Percentiles rank a stretch among this genome's conserved stretches.
phyloP scores from a whole-genome alignment of 495 filamentous ascomycete species.

The Amorphotheca resinae region DNA sequence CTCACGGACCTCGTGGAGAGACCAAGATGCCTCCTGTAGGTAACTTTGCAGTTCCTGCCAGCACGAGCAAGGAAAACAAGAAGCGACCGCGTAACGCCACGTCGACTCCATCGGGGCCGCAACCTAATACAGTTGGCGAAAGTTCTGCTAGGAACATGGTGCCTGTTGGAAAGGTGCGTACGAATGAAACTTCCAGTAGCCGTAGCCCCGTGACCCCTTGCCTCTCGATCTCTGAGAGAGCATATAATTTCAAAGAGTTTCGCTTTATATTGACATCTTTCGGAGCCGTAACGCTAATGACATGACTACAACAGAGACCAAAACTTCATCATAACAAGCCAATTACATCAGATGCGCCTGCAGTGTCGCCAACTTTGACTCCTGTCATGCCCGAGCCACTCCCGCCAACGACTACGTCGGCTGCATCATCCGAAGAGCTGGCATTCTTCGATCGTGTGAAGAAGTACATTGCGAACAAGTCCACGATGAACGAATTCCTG shows the following conservation, averaged over 20 bases:
- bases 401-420: constrained; percentile 53
- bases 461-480: constrained; percentile 89
- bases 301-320: constrained; percentile 27
- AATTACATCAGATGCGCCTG: constrained; percentile 46
- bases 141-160: constrained; percentile 3
- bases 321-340: constrained; percentile 54
- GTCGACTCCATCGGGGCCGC: neutral
- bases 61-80: constrained; percentile 68
- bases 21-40: constrained; percentile 84
- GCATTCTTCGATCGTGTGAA: constrained; percentile 93
- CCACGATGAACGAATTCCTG: constrained; percentile 83
- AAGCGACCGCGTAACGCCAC: constrained; percentile 38
- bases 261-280: too few species aligned
- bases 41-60: constrained; percentile 78
- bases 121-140: constrained; percentile 4
- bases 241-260: too few species aligned
- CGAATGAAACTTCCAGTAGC: too few species aligned
- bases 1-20: constrained; percentile 27
- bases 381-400: constrained; percentile 80
- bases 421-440: constrained; percentile 59
- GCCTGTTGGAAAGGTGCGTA: constrained; percentile 28
- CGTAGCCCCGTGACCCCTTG: too few species aligned
- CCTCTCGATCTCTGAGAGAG: neutral
- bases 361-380: constrained; percentile 76
- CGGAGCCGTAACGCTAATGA: constrained; percentile 7